Base-by-base conservation (phyloP, 257 asterid genomes). In the Gentiana macrophylla region DNA sequence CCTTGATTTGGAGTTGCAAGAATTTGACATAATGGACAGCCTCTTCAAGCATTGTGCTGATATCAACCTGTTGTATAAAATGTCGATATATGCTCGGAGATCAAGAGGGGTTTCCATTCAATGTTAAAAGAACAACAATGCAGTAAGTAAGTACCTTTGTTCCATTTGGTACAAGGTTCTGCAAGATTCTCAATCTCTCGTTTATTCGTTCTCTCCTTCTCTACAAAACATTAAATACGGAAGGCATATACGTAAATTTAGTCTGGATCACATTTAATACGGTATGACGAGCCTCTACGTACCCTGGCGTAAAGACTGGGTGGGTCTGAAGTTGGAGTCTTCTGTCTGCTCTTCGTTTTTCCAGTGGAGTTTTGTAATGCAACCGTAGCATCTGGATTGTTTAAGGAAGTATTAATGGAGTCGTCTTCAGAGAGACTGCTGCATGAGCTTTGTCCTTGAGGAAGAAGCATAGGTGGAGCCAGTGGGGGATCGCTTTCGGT, bases 271-370 rank as follows among this genome's bases (percentile, higher is more conserved):
- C 24, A 24, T 24, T 24, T 24, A 24, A 24, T 0, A 24, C 24
- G 24, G 24, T 24, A 24, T 24, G 24, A 24, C 24, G 24, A 24
- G 24, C 24, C 24, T 24, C 24, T 24, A 24, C 24, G 24, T 81
- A 84, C 95, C 81, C 95, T 83, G 44, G 95, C 95, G 74, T 86
- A 83, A 50, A 83, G 80, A 74, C 95, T 86, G 58, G 83, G 95
- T 2, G 94, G 79, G 67, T 86, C 95, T 50, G 88, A 81, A 34
- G 94, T 94, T 15, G 91, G 48, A 7, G 80, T 81, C 24, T 24
- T 10, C 69, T 80, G 74, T 63, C 58, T 67, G 43, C 70, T 80
- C 67, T 72, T 77, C 11, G 66, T 52, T 53, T 86, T 86, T 7
- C 70, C 70, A 59, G 46, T 59, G 24, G 36, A 44, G 41, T 44